Base-by-base conservation (phyloP, 306 rosid species). In the Gleditsia sinensis region DNA sequence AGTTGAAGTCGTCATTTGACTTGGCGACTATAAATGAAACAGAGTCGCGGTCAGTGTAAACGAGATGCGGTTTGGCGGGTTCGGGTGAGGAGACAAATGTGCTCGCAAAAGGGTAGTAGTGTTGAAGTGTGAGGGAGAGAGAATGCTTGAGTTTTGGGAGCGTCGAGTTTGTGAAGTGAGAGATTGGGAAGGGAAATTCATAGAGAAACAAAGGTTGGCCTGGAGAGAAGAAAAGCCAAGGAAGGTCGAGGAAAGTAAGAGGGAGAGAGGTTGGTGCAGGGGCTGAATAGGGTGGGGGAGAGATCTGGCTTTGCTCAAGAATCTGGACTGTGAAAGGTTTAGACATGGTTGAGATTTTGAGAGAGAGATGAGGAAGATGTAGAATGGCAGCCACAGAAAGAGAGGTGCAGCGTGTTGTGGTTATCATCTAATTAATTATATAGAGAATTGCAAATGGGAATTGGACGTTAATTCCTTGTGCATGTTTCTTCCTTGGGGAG, bases 151-250 rank as follows among this genome's bases (percentile, higher is more conserved):
- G 84, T 27, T 46, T 80, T 51, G 88, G 93, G 71, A 88, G 28
- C 12, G 59, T 13, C 10, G 21, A 79, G 80, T 54, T 21, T 5
- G 67, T 77, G 86, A 85, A 80, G 23, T 83, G 48, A 16, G 72
- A 39, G 21, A 17, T 71, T 36, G 86, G 25, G 27, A n/a, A 30
- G 6, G 85, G 87, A 62, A 76, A 56, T 4, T 86, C 66, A 33
- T 79, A 88, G 83, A 88, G 75, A 69, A 86, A 83, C 1, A 86
- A 71, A 53, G 87, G 87, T 46, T 79, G 72, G 75, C 67, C 75
- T 57, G 88, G 90, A 69, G 88, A 81, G 88, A 79, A 88, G 78
- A 86, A 83, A 27, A 88, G 93, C 90, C 92, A 88, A 36, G 93
- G 88, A 21, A 83, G 58, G 79, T 86, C 92, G 0, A 86, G 68